Evolutionary conservation across 495 filamentous ascomycete genomes (phyloP), one percentile per base, ranked within the genome.

Genomic region (Penicillium canariense): DNA sequence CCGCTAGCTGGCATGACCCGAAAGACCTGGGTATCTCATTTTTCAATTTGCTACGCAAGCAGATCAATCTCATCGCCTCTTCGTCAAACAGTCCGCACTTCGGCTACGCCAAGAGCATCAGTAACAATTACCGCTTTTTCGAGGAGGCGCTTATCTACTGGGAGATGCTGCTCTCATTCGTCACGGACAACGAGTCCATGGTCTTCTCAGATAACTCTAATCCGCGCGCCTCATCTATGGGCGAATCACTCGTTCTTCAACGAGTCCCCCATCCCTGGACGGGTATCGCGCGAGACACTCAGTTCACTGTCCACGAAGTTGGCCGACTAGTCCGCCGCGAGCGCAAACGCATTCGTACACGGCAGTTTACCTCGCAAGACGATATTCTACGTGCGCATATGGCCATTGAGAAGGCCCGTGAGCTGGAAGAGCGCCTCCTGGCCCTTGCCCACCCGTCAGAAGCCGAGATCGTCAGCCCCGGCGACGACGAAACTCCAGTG

Each of bases 121-220:
- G 72, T 57, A 80, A 75, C 47, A 82, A 78, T 43, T 75, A 77
- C 40, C 76, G 75, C 18, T 84, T 84, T 56, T 84, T 84, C 61
- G 76, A 81, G 56, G 80, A 84, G 59, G 75, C 79, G 32, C 67
- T 84, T 1, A 66, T 84, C 12, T 84, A 84, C 54, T 84, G 81
- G 81, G 81, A 84, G 48, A 84, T 84, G 81, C 71, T 82, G 22
- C 76, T 81, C 4, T 80, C 78, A 0, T 84, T 78, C 50, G 79
- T 84, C 10, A 70, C 77, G 20, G 79, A 83, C 45, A 72, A 75
- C 34, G 59, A 75, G 1, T 60, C 68, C 0, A 58, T 76, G 45
- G 48, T 66, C 0, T 50, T 66, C 2, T 69, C 72, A 0, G 55
- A 61, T 20, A 51, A 40, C 15, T 52, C 48, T 20, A 51, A 40